phyloP scores from a whole-genome alignment of 1,139 yeast genomes.

The Candida tetrigidarum region DNA sequence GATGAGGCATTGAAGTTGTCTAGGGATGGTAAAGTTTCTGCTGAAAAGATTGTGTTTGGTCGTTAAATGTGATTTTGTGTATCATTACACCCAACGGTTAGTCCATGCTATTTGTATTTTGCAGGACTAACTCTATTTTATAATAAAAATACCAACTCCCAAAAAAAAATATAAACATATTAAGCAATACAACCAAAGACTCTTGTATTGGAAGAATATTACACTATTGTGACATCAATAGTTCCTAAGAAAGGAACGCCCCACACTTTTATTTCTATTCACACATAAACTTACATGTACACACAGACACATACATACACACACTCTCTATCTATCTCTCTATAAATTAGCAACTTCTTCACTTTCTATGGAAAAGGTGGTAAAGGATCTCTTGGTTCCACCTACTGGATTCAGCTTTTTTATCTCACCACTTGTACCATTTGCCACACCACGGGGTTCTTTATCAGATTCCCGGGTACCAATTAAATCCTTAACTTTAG shows the following conservation, averaged over 20 bases:
- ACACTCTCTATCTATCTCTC: too few relatives aligned
- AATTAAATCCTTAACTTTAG: slow-evolving; percentile 11
- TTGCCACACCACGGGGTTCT: slow-evolving; percentile 9
- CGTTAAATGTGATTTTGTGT: too few relatives aligned
- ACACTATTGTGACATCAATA: too few relatives aligned
- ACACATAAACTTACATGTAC: too few relatives aligned
- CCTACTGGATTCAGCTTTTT: slow-evolving; percentile 3
- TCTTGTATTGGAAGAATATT: too few relatives aligned
- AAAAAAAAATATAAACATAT: too few relatives aligned
- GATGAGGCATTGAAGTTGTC: slow-evolving; percentile 33
- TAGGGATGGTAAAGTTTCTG: slow-evolving; percentile 28
- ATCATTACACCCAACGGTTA: too few relatives aligned
- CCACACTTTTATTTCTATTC: too few relatives aligned
- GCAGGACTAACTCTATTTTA: not conserved
- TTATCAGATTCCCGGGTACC: slow-evolving; percentile 6
- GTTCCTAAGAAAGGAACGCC: too few relatives aligned
- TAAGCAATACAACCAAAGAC: too few relatives aligned
- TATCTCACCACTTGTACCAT: not conserved
- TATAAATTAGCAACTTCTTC: slow-evolving; percentile 13
- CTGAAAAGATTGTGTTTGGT: slow-evolving; percentile 27
- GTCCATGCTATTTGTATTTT: not conserved
- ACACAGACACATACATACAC: too few relatives aligned
- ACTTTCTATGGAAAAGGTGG: slow-evolving; percentile 16
- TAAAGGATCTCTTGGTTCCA: slow-evolving; percentile 15
- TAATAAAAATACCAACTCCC: too few relatives aligned